Conservation (phyloP, 352 stramenopile genomes). For the Pythium grandisporangium region DNA sequence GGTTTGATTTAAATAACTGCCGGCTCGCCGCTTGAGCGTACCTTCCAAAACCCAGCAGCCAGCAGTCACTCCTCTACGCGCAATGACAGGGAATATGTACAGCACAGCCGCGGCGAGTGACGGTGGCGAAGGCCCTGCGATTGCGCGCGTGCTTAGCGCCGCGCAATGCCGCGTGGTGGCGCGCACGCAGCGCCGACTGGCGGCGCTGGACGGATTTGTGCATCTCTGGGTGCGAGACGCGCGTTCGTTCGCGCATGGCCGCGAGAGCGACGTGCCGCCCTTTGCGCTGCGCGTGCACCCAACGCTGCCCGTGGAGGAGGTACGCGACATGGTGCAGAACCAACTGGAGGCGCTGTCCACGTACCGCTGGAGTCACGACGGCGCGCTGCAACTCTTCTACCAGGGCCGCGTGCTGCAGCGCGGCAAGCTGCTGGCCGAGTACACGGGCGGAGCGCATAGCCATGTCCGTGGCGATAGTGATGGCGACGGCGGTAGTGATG, state of each 20-base stretch:
- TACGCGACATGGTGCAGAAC: constrained; percentile 40
- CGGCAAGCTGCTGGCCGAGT: constrained; percentile 25
- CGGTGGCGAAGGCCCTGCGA: constrained; percentile 6
- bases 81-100: too few relatives aligned
- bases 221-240: constrained; percentile 58
- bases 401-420: constrained; percentile 30
- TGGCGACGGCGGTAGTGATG: not conserved
- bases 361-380: constrained; percentile 27
- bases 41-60: too few relatives aligned
- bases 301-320: constrained; percentile 30
- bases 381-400: constrained; percentile 31
- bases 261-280: constrained; percentile 25
- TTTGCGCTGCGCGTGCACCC: constrained; percentile 32
- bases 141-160: constrained; percentile 36
- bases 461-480: not conserved
- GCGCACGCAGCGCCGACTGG: constrained; percentile 9
- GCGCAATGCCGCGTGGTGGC: constrained; percentile 28
- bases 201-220: constrained; percentile 20
- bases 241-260: constrained; percentile 29
- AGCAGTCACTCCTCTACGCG: too few relatives aligned
- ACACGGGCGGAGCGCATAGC: too few relatives aligned
- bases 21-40: too few relatives aligned
- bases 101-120: too few relatives aligned
- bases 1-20: too few relatives aligned
- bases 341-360: constrained; percentile 23